phyloP scores from a whole-genome alignment of 352 stramenopile species.

The Thraustochytrium striatum region DNA sequence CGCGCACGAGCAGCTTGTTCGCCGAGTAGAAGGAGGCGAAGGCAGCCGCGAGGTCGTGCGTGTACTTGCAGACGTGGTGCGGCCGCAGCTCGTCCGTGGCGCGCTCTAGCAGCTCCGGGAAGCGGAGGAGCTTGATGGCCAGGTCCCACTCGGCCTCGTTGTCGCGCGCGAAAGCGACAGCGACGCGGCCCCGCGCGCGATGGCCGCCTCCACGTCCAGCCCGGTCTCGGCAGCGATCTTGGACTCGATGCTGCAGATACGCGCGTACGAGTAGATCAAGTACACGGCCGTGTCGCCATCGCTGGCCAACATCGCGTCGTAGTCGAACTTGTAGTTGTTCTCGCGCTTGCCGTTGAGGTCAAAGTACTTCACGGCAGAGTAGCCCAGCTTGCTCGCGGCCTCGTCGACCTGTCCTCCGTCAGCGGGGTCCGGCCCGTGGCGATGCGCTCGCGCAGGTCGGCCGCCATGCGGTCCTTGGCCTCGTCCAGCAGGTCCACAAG shows the following conservation, averaged over 20 bases:
- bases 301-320: conserved; percentile 98
- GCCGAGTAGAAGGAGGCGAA: conserved; percentile 97
- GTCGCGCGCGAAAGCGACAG: conserved; percentile 62
- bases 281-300: conserved; percentile 99
- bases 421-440: neutral
- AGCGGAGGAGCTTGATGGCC: conserved; percentile 80
- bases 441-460: conserved; percentile 55
- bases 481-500: conserved; percentile 98
- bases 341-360: conserved; percentile 94
- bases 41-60: conserved; percentile 93
- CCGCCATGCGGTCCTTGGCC: conserved; percentile 86
- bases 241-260: conserved; percentile 90
- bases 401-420: conserved; percentile 80
- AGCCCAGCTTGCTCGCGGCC: conserved; percentile 91
- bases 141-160: conserved; percentile 84
- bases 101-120: conserved; percentile 87
- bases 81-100: conserved; percentile 91
- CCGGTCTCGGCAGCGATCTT: conserved; percentile 71
- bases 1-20: conserved; percentile 88
- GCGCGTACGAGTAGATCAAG: conserved; percentile 97
- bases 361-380: conserved; percentile 99
- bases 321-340: conserved; percentile 98
- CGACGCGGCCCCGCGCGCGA: conserved; percentile 55
- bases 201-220: conserved; percentile 67
- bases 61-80: conserved; percentile 95